These are phyloP conservation scores for Cercophora scortea DNA, from an alignment of 495 filamentous ascomycete genomes.

Conservation along the genomic window DNA sequence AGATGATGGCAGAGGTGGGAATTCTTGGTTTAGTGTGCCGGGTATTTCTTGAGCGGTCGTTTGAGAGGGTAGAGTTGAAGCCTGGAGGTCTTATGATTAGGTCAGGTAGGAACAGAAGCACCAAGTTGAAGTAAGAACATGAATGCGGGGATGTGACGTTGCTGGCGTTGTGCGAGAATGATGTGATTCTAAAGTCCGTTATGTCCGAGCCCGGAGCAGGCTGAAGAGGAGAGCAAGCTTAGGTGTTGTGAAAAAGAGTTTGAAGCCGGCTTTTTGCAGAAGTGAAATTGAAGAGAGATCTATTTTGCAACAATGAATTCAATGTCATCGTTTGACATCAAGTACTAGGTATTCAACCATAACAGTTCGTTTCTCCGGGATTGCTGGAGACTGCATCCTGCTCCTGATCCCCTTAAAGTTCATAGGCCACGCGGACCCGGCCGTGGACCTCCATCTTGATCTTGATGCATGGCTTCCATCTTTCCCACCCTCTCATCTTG, in stretches of 20 bases:
- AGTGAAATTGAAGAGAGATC: too few relatives aligned
- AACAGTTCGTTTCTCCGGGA: too few relatives aligned
- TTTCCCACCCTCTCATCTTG: too few relatives aligned
- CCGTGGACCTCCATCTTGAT: neutral
- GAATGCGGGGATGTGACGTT: neutral
- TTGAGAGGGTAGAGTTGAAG: neutral
- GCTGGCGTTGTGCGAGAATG: neutral
- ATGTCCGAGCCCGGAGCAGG: neutral
- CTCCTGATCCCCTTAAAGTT: too few relatives aligned
- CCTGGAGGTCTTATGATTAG: neutral
- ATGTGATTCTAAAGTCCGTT: neutral
- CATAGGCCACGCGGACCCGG: too few relatives aligned
- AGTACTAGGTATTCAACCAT: too few relatives aligned
- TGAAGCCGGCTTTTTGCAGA: too few relatives aligned
- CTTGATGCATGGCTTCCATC: too few relatives aligned
- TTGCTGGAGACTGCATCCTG: too few relatives aligned
- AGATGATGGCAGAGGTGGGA: neutral
- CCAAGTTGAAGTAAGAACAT: neutral
- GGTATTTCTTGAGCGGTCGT: neutral
- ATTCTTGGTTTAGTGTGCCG: too few relatives aligned
- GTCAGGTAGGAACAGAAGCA: neutral
- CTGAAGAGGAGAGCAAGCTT: neutral
- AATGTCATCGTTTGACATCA: too few relatives aligned
- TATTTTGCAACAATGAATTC: too few relatives aligned
- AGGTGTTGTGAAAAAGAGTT: neutral